Conservation (phyloP, 768 basidiomycete species). For the Terana coerulea region DNA sequence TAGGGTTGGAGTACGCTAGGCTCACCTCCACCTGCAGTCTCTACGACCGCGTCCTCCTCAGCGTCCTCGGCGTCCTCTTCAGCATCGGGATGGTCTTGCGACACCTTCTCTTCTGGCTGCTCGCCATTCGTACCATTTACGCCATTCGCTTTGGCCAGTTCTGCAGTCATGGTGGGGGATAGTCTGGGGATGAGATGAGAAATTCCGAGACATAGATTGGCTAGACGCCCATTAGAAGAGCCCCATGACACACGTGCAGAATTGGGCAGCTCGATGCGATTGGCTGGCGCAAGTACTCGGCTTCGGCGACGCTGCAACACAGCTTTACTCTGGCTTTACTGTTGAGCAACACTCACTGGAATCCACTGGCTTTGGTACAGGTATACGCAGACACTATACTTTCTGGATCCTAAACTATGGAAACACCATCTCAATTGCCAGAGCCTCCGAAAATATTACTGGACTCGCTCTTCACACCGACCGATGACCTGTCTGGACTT, state of each 20-base stretch:
- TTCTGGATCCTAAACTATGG: not conserved
- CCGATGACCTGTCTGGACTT: not conserved
- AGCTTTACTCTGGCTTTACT: too few relatives aligned
- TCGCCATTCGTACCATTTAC: not conserved
- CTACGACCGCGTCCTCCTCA: constrained; percentile 25
- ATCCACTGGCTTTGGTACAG: too few relatives aligned
- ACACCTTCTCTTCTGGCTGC: constrained; percentile 17
- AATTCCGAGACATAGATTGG: not conserved
- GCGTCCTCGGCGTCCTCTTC: constrained; percentile 24
- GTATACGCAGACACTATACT: too few relatives aligned
- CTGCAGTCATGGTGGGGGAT: constrained; percentile 6
- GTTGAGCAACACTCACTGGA: too few relatives aligned
- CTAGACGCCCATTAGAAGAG: constrained; percentile 4
- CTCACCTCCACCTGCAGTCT: constrained; percentile 21
- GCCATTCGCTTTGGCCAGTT: constrained; percentile 10
- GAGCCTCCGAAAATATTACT: constrained; percentile 14
- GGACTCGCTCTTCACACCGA: constrained; percentile 8
- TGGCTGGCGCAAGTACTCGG: too few relatives aligned
- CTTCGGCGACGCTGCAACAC: not conserved
- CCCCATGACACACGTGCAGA: not conserved
- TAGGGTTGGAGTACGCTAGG: not conserved
- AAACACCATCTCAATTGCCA: not conserved
- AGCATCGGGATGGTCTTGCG: constrained; percentile 17
- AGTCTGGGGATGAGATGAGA: constrained; percentile 6
- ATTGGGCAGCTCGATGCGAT: not conserved